Evolutionary conservation across 2,329 filamentous ascomycete species (phyloP), one percentile per base, ranked within the genome.

Genomic region (Samsoniella hepiali): DNA sequence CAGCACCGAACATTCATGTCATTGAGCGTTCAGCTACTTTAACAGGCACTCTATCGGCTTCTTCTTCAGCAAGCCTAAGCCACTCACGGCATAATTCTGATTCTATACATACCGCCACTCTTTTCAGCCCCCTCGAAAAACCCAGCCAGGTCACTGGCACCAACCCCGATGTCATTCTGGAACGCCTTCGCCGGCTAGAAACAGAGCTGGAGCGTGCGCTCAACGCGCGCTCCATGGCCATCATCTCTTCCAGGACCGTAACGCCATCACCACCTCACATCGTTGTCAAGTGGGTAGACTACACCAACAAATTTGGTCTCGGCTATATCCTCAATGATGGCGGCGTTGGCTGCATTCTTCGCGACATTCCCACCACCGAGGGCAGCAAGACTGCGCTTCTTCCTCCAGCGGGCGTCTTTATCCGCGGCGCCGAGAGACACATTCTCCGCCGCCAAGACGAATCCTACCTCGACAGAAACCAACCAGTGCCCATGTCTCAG

Each of bases 301-400:
- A 95, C 74, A 92, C 90, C 64, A 91, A 93, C 75, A 93, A 93
- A 73, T 92, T 93, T 73, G 91, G 91, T 13, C 82, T 95, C 17
- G 91, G 91, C 42, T 95, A 94, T 71, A 91, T 94, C 64, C 79
- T 95, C 61, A 91, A 91, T 66, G 90, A 94, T 67, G 91, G 91
- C 36, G 92, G 88, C 66, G 88, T 93, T 27, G 91, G 91, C 17
- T 93, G 89, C 67, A 85, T 89, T 56, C 77, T 87, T 58, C 79
- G 82, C 31, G 84, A 83, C 64, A 83, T 87, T 60, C 81, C 82
- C 13, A 81, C 81, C 1, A 79, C 78, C 1, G 79, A 82, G 57
- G 82, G 81, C 34, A 77, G 76, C 65, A 81, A 79, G 65, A 77
- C 76, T 1, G 81, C 82, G 13, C 77, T 81, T 64, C 78, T 88